phyloP scores from a whole-genome alignment of 139 green algal species.

The Ulvella scutata region DNA sequence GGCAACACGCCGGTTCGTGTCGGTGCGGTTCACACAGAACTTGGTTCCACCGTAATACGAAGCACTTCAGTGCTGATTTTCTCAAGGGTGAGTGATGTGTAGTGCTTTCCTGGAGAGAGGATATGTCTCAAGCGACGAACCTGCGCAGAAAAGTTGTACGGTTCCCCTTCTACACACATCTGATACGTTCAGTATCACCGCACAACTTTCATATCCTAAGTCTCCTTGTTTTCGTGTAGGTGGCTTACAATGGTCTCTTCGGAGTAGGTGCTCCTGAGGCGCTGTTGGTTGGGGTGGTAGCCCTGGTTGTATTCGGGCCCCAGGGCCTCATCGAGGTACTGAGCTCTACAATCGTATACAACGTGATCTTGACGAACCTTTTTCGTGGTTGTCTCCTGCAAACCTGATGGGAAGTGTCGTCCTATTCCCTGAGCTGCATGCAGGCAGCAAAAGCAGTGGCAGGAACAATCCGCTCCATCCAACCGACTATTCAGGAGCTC shows the following conservation, averaged over 20 bases:
- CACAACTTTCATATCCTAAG: background rate
- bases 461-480: constrained; percentile 59
- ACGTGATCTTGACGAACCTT: background rate
- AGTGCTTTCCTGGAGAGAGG: too few species aligned
- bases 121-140: too few species aligned
- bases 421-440: too few species aligned
- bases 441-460: constrained; percentile 85
- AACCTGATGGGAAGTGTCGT: too few species aligned
- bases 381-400: background rate
- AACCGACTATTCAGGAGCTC: constrained; percentile 91
- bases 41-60: too few species aligned
- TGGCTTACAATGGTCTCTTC: constrained; percentile 55
- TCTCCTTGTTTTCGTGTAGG: background rate
- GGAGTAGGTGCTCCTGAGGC: constrained; percentile 93
- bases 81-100: too few species aligned
- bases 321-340: constrained; percentile 84
- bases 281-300: constrained; percentile 91
- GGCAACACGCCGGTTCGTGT: too few species aligned
- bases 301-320: constrained; percentile 93
- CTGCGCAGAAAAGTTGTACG: too few species aligned
- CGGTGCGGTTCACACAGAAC: too few species aligned
- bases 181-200: too few species aligned
- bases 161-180: too few species aligned
- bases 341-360: background rate
- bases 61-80: too few species aligned